These are phyloP conservation scores for Yarrowia sp. DNA, from an alignment of 805 yeast species.

Conservation along the genomic window DNA sequence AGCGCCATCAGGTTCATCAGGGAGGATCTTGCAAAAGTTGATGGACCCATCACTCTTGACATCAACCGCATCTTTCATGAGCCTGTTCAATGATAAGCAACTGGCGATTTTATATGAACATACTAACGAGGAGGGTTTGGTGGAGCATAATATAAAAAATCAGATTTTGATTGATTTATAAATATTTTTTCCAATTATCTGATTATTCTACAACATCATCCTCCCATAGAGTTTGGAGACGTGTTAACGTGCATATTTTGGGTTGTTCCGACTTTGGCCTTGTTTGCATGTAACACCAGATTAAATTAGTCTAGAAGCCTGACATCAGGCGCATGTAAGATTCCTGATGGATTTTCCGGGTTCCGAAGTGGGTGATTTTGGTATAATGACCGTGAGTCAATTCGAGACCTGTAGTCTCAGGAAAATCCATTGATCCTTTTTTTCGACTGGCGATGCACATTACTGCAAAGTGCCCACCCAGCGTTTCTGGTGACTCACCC, in stretches of 20 bases:
- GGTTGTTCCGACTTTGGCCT: not conserved
- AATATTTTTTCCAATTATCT: not conserved
- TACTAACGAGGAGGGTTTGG: too few relatives aligned
- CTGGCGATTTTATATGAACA: too few relatives aligned
- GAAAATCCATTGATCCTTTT: too few relatives aligned
- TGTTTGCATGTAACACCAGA: not conserved
- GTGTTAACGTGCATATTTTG: not conserved
- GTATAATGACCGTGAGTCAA: too few relatives aligned
- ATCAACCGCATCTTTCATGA: not conserved
- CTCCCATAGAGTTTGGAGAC: not conserved
- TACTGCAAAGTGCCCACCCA: not conserved
- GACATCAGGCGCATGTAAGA: not conserved
- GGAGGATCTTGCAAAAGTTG: not conserved
- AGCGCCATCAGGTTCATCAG: not conserved
- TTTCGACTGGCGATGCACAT: not conserved
- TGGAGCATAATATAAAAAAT: too few relatives aligned
- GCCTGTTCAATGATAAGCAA: not conserved
- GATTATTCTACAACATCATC: not conserved
- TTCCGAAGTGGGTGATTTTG: not conserved
- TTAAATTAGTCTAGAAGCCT: conserved; percentile 14
- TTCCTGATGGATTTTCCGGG: not conserved
- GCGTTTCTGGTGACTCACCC: not conserved
- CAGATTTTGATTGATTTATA: too few relatives aligned
- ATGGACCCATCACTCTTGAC: not conserved
- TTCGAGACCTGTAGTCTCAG: too few relatives aligned